Conservation (phyloP, 2,329 filamentous ascomycete species). For the Colletotrichum ledebouriae region DNA sequence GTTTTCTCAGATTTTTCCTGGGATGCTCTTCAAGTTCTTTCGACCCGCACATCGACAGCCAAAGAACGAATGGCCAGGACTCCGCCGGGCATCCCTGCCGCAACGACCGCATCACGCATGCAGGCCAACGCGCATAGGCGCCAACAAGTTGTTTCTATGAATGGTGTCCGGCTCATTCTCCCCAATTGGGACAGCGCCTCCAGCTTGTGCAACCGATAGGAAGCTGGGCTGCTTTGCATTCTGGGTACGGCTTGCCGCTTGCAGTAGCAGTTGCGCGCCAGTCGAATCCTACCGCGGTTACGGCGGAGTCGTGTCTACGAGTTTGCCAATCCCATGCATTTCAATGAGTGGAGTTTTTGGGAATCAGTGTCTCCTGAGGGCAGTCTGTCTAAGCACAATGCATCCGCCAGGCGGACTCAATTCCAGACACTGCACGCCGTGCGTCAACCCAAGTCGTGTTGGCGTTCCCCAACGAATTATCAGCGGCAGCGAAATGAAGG, state of each 20-base stretch:
- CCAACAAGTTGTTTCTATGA: constrained; percentile 27
- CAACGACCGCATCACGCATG: constrained; percentile 40
- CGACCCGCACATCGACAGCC: not conserved
- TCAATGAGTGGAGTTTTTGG: not conserved
- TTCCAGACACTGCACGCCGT: constrained; percentile 23
- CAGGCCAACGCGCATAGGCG: constrained; percentile 42
- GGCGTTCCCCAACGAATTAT: constrained; percentile 34
- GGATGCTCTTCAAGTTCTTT: not conserved
- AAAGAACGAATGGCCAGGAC: constrained; percentile 7
- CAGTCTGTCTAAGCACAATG: not conserved
- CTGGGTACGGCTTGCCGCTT: constrained; percentile 5
- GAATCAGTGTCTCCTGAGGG: not conserved
- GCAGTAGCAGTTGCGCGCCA: constrained; percentile 26
- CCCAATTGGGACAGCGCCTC: constrained; percentile 8
- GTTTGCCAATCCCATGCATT: constrained; percentile 5
- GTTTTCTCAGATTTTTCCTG: not conserved
- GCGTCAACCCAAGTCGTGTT: constrained; percentile 30
- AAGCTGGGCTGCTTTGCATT: constrained; percentile 1
- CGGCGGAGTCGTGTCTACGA: constrained; percentile 4
- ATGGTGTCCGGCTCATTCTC: constrained; percentile 7
- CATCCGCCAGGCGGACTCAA: constrained; percentile 14
- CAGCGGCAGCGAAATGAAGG: constrained; percentile 19
- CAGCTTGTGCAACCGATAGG: constrained; percentile 14
- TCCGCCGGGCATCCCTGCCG: constrained; percentile 36
- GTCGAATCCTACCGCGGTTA: constrained; percentile 23